Evolutionary conservation across 768 basidiomycete genomes (phyloP).

Genomic region (Boletus barrowsii): DNA sequence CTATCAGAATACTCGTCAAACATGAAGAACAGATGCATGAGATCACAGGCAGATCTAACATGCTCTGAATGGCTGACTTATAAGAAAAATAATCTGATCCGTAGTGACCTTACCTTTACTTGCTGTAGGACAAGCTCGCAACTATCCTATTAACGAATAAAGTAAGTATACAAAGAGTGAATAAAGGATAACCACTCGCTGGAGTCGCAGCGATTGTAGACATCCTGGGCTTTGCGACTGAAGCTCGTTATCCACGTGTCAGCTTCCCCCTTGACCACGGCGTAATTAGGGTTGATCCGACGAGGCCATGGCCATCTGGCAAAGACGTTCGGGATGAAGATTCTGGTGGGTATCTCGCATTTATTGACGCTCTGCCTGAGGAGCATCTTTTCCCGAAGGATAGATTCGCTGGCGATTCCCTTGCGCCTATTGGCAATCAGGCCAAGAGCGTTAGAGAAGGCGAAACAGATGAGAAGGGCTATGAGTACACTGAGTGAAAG

Average conservation of each 20-base stretch:
- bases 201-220: constrained; percentile 7
- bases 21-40: constrained; percentile 51
- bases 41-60: constrained; percentile 40
- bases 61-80: constrained; percentile 3
- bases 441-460: neutral
- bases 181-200: neutral
- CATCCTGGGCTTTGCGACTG: constrained; percentile 7
- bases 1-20: constrained; percentile 52
- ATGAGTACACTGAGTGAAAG: neutral
- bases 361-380: neutral
- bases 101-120: constrained; percentile 8
- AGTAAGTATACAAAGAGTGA: neutral
- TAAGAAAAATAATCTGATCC: neutral
- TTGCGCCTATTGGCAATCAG: neutral
- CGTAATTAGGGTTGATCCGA: constrained; percentile 4
- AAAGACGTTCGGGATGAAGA: constrained; percentile 11
- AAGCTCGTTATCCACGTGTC: constrained; percentile 9
- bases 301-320: constrained; percentile 16
- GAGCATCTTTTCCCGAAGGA: neutral
- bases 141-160: too few relatives aligned
- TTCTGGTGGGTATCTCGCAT: neutral
- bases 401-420: neutral
- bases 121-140: constrained; percentile 1
- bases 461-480: neutral
- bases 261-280: constrained; percentile 1